Percentiles rank a stretch among this genome's conserved stretches.
These are phyloP conservation scores for Phycomyces blakesleeanus DNA, from an alignment of 192 early-diverging fungal species.

Conservation along the genomic window DNA sequence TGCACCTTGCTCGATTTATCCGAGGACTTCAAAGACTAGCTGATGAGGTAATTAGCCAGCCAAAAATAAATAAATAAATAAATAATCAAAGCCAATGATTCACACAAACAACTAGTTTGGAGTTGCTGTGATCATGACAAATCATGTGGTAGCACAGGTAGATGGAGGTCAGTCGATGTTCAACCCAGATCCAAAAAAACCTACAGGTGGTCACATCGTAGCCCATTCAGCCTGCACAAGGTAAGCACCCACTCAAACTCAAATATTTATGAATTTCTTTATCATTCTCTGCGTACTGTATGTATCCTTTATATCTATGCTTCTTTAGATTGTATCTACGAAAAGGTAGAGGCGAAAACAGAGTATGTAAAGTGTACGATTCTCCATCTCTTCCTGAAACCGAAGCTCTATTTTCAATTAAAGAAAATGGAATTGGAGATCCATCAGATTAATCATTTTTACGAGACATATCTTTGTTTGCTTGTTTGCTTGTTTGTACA, in stretches of 20 bases:
- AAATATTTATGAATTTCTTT: no score
- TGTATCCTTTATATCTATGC: no score
- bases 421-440: conserved; percentile 84
- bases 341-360: conserved; percentile 87
- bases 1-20: conserved; percentile 90
- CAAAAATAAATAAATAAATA: not conserved
- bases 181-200: conserved; percentile 88
- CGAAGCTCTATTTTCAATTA: conserved; percentile 91
- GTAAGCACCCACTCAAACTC: no score
- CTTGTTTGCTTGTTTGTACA: no score
- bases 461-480: no score
- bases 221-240: conserved; percentile 95
- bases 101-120: conserved; percentile 59
- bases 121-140: conserved; percentile 94
- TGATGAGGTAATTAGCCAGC: conserved; percentile 55
- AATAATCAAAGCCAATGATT: not conserved
- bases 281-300: no score
- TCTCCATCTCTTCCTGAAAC: conserved; percentile 91
- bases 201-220: conserved; percentile 97
- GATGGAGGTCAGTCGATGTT: conserved; percentile 87
- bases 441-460: no score
- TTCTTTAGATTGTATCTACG: conserved; percentile 67
- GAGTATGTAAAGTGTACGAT: conserved; percentile 96
- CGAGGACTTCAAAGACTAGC: conserved; percentile 80
- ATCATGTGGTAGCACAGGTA: conserved; percentile 93